Evolutionary conservation across 805 yeast species (phyloP).

Genomic region (Candida dendrica): DNA sequence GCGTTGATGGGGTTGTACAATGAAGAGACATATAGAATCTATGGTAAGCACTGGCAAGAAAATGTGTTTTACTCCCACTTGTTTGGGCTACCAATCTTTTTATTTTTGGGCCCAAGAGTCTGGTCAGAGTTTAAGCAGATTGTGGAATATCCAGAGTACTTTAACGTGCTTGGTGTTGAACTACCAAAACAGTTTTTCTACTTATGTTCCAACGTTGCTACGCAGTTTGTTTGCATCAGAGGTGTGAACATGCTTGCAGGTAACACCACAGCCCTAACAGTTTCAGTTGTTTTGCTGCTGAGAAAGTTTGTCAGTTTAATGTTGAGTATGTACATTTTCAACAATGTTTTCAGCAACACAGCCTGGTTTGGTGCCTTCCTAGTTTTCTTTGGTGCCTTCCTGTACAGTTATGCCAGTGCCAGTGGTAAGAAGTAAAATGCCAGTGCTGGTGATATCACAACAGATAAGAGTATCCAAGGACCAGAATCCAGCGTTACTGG

Average conservation of each 20-base stretch:
- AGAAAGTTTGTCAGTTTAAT: slow-evolving; percentile 57
- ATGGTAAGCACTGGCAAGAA: slow-evolving; percentile 62
- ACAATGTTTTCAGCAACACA: slow-evolving; percentile 30
- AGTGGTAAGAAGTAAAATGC: slow-evolving; percentile 2
- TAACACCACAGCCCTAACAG: slow-evolving; percentile 51
- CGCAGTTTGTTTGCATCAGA: slow-evolving; percentile 56
- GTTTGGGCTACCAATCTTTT: slow-evolving; percentile 47
- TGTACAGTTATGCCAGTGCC: slow-evolving; percentile 31
- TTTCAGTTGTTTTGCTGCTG: slow-evolving; percentile 51
- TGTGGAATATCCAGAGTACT: slow-evolving; percentile 13
- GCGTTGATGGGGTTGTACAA: slow-evolving; percentile 53
- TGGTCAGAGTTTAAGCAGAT: slow-evolving; percentile 22
- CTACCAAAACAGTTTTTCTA: slow-evolving; percentile 22
- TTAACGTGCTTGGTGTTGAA: slow-evolving; percentile 11
- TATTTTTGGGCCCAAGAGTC: slow-evolving; percentile 27
- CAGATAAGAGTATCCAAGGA: too few species aligned
- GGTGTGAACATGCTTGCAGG: slow-evolving; percentile 64
- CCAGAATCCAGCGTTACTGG: too few species aligned
- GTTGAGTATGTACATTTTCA: slow-evolving; percentile 48
- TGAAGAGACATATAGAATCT: slow-evolving; percentile 39
- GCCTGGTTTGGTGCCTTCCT: slow-evolving; percentile 40
- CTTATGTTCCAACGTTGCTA: slow-evolving; percentile 36
- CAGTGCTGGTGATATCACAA: not conserved
- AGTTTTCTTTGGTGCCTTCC: slow-evolving; percentile 49
- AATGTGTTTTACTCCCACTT: slow-evolving; percentile 54